A percentile compares a stretch with the other conserved stretches of the same genome.
Conservation (phyloP, 768 basidiomycete species). For the Russula sp. region DNA sequence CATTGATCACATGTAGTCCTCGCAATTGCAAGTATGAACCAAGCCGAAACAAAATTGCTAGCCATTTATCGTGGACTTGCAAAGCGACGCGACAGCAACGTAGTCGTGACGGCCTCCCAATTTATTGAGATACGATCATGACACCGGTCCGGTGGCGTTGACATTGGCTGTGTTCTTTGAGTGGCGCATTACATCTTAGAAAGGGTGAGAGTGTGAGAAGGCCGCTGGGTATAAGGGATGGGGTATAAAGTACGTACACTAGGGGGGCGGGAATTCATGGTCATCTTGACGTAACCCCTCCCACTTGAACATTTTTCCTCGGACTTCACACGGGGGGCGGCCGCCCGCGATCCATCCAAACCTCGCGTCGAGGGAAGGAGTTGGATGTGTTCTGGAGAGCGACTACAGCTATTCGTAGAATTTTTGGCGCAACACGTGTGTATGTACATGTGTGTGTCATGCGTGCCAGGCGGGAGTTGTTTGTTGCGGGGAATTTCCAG, state of each 20-base stretch:
- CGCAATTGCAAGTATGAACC: constrained; percentile 43
- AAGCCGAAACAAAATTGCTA: constrained; percentile 18
- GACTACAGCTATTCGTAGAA: no score
- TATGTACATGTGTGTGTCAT: no score
- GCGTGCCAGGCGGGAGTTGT: no score
- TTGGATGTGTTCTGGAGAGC: no score
- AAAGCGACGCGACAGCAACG: background rate
- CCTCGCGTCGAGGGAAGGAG: background rate
- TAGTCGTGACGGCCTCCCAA: background rate
- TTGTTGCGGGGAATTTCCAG: no score
- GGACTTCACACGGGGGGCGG: constrained; percentile 3
- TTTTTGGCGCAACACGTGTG: no score
- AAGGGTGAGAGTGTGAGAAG: background rate
- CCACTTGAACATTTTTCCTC: background rate
- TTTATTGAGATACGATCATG: no score
- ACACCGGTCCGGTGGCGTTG: background rate
- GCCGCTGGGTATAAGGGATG: background rate
- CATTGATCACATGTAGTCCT: constrained; percentile 34
- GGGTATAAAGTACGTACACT: background rate
- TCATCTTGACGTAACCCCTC: constrained; percentile 12
- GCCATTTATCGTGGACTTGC: background rate
- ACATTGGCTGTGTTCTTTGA: background rate
- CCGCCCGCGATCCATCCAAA: background rate
- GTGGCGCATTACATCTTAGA: background rate
- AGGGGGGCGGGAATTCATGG: background rate